These are phyloP conservation scores for Mucor indicus DNA, from an alignment of 371 early-diverging fungal species.

Conservation along the genomic window DNA sequence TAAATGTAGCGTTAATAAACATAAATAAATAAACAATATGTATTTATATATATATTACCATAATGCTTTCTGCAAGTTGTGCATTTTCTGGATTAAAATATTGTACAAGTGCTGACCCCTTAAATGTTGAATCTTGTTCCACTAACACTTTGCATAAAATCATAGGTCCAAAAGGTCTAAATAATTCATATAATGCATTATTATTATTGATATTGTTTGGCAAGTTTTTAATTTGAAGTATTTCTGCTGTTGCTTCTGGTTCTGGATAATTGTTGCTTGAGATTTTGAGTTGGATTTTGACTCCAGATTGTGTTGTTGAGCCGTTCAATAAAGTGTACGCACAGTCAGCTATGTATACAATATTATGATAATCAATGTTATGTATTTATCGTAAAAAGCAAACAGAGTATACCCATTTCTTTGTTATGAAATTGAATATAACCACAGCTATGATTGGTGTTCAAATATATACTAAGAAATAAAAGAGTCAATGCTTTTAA, in stretches of 20 bases:
- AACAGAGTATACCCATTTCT: conserved; percentile 21
- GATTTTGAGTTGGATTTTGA: conserved; percentile 29
- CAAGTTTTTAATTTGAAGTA: conserved; percentile 38
- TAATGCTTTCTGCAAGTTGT: conserved; percentile 25
- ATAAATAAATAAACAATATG: neutral
- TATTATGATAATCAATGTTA: neutral
- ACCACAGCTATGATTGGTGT: no score
- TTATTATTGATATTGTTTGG: conserved; percentile 30
- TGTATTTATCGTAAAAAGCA: neutral
- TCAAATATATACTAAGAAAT: no score
- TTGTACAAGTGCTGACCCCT: conserved; percentile 45
- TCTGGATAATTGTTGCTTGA: conserved; percentile 20
- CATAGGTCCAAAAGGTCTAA: conserved; percentile 51
- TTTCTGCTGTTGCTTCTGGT: conserved; percentile 33
- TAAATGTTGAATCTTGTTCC: conserved; percentile 30
- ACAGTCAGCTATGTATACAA: conserved; percentile 26
- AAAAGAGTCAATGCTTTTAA: no score
- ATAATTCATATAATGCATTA: conserved; percentile 32
- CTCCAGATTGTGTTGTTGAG: conserved; percentile 18
- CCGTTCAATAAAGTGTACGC: conserved; percentile 42
- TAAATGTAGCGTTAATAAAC: no score
- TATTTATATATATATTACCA: conserved; percentile 28
- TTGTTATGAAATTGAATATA: conserved; percentile 23
- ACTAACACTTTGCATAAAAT: conserved; percentile 34
- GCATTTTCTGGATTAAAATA: conserved; percentile 38